Evolutionary conservation across 2,329 filamentous ascomycete species (phyloP).

Genomic region (Neonectria coccinea): DNA sequence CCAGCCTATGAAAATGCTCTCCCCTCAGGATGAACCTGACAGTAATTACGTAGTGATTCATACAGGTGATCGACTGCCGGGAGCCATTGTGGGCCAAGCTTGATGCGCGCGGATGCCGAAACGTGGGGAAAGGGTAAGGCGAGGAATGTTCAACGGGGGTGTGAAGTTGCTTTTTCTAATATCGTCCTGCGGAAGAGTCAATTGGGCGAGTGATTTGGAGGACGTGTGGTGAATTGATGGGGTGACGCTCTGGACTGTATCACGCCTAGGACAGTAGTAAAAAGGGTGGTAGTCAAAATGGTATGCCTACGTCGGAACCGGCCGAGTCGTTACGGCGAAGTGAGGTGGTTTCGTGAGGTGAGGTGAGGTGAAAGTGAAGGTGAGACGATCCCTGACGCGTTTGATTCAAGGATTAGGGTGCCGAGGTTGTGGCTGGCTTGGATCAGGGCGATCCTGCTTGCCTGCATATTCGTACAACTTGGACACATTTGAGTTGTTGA

Average conservation of each 20-base stretch:
- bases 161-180: slow-evolving; percentile 22
- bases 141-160: slow-evolving; percentile 15
- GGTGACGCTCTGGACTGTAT: slow-evolving; percentile 15
- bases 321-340: slow-evolving; percentile 1
- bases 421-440: slow-evolving; percentile 2
- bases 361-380: slow-evolving; percentile 7
- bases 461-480: too few relatives aligned
- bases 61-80: slow-evolving; percentile 18
- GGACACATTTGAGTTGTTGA: too few relatives aligned
- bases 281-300: neutral
- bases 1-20: slow-evolving; percentile 13
- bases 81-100: slow-evolving; percentile 19
- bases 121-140: slow-evolving; percentile 28
- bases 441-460: slow-evolving; percentile 11
- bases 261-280: slow-evolving; percentile 2
- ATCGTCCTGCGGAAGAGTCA: neutral
- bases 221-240: slow-evolving; percentile 8
- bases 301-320: neutral
- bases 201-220: slow-evolving; percentile 11
- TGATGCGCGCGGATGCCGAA: slow-evolving; percentile 21
- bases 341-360: slow-evolving; percentile 2
- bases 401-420: slow-evolving; percentile 3
- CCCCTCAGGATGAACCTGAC: neutral
- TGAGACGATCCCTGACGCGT: neutral
- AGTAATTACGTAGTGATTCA: neutral